phyloP scores from a whole-genome alignment of 2,329 filamentous ascomycete genomes.

The Lachnellula cervina region DNA sequence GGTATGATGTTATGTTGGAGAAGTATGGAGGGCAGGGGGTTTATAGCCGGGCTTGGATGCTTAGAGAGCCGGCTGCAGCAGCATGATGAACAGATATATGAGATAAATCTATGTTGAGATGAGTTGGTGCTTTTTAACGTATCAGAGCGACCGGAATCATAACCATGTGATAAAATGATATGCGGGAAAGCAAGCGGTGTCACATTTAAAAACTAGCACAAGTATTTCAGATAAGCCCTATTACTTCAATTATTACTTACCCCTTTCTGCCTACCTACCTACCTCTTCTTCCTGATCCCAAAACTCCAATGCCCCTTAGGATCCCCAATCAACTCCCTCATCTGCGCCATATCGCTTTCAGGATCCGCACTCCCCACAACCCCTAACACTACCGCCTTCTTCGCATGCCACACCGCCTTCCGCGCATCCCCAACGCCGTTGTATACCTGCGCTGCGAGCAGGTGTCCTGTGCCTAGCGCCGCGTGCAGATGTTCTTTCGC shows the following conservation, averaged over 20 bases:
- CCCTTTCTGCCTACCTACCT: no score
- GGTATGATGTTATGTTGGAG: slow-evolving; percentile 10
- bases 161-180: no score
- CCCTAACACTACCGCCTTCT: slow-evolving; percentile 26
- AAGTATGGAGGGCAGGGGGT: slow-evolving; percentile 14
- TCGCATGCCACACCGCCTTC: slow-evolving; percentile 33
- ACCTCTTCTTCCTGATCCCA: slow-evolving; percentile 1
- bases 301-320: slow-evolving; percentile 31
- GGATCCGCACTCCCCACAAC: slow-evolving; percentile 31
- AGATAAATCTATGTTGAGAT: no score
- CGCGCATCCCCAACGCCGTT: slow-evolving; percentile 33
- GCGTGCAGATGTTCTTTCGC: slow-evolving; percentile 32
- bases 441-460: slow-evolving; percentile 39
- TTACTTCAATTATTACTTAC: no score
- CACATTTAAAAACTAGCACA: no score
- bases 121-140: no score
- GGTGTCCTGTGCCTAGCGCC: slow-evolving; percentile 32
- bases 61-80: slow-evolving; percentile 1
- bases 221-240: no score
- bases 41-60: slow-evolving; percentile 20
- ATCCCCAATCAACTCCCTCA: slow-evolving; percentile 31
- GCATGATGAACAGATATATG: no score
- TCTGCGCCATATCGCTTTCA: slow-evolving; percentile 29
- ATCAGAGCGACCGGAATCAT: no score
- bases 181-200: no score